A percentile compares a stretch with the other conserved stretches of the same genome.
phyloP scores from a whole-genome alignment of 495 filamentous ascomycete genomes.

The Lepidopterella palustris region DNA sequence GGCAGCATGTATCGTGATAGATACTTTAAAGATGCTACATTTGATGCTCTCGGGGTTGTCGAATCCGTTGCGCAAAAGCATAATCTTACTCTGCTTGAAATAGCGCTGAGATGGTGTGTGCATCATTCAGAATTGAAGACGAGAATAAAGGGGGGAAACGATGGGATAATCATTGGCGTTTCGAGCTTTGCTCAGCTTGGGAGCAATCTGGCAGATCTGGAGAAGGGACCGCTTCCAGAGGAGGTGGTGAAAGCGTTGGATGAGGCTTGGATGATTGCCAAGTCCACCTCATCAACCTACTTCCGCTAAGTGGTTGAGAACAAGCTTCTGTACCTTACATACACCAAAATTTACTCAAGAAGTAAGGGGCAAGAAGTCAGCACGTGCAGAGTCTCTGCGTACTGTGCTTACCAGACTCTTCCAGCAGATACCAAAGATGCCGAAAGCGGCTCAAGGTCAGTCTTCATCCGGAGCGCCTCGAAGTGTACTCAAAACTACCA shows the following conservation, averaged over 20 bases:
- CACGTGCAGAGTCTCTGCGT: too few species aligned
- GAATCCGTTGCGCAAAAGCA: slow-evolving; percentile 70
- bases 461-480: too few species aligned
- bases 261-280: slow-evolving; percentile 60
- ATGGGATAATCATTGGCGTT: slow-evolving; percentile 52
- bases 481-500: too few species aligned
- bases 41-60: slow-evolving; percentile 66
- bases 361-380: too few species aligned
- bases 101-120: slow-evolving; percentile 22
- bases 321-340: too few species aligned
- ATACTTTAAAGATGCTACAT: slow-evolving; percentile 75
- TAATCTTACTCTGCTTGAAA: slow-evolving; percentile 50
- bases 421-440: too few species aligned
- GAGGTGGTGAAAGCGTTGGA: slow-evolving; percentile 77
- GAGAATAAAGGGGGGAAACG: slow-evolving; percentile 48
- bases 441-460: too few species aligned
- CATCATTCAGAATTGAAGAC: slow-evolving; percentile 64
- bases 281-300: slow-evolving; percentile 55
- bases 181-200: slow-evolving; percentile 18
- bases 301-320: slow-evolving; percentile 42
- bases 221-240: slow-evolving; percentile 82
- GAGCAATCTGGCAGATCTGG: slow-evolving; percentile 39
- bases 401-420: too few species aligned
- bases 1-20: slow-evolving; percentile 67
- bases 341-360: too few species aligned